Conservation (phyloP, 2,329 filamentous ascomycete species). For the Ceratocystis harringtonii region DNA sequence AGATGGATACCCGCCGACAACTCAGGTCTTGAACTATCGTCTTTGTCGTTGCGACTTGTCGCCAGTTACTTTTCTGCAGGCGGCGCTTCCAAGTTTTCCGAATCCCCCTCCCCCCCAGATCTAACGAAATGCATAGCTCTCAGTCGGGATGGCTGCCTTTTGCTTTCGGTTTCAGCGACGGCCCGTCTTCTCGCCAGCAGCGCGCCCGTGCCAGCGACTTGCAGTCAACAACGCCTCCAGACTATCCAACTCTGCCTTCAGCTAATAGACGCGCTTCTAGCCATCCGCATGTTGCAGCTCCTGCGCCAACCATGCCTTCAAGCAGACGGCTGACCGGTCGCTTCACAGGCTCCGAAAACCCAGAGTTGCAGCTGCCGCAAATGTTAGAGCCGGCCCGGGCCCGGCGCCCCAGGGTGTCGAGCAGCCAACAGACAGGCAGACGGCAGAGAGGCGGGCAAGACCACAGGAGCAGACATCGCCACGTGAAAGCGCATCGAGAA, state of each 20-base stretch:
- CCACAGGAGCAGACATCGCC: neutral
- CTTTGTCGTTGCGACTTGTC: conserved; percentile 8
- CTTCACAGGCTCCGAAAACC: conserved; percentile 32
- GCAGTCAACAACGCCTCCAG: conserved; percentile 5
- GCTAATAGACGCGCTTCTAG: neutral
- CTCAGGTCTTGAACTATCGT: neutral
- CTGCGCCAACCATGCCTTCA: conserved; percentile 5
- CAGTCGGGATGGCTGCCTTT: conserved; percentile 6
- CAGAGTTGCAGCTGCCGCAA: conserved; percentile 33
- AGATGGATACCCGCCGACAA: neutral
- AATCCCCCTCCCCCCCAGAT: neutral
- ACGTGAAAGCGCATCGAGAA: neutral
- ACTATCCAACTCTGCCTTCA: neutral
- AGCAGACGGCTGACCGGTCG: conserved; percentile 12
- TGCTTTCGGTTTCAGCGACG: neutral
- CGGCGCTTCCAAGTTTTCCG: conserved; percentile 9
- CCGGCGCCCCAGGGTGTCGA: neutral
- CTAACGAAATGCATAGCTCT: neutral
- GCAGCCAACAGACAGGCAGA: neutral
- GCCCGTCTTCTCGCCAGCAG: conserved; percentile 2
- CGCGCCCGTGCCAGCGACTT: neutral
- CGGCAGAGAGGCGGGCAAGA: neutral
- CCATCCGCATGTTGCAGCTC: neutral
- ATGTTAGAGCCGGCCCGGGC: neutral
- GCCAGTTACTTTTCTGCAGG: conserved; percentile 10